Evolutionary conservation across 352 stramenopile species (phyloP).

Genomic region (Globisporangium nodosum): DNA sequence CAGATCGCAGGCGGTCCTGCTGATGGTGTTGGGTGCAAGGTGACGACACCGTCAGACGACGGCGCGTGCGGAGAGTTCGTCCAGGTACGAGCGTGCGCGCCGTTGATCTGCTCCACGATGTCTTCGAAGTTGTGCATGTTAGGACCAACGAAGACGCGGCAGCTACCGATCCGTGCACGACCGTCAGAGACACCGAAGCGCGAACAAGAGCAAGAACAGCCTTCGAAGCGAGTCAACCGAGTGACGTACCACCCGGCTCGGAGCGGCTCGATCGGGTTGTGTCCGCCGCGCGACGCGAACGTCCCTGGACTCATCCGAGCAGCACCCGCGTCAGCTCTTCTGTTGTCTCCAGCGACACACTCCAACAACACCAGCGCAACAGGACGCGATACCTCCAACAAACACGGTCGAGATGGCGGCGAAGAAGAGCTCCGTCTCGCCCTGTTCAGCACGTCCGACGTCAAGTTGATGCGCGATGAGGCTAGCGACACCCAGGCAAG

Average conservation of each 20-base stretch:
- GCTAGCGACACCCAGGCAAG: not conserved
- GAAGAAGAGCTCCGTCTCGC: conserved; percentile 55
- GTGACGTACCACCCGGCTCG: conserved; percentile 32
- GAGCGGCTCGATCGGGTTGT: conserved; percentile 75
- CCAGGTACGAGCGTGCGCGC: conserved; percentile 1
- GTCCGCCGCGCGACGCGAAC: conserved; percentile 52
- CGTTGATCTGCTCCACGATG: conserved; percentile 31
- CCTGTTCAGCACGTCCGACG: conserved; percentile 18
- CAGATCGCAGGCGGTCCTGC: not conserved
- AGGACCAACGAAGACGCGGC: conserved; percentile 54
- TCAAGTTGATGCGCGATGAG: not conserved
- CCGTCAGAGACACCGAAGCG: not conserved
- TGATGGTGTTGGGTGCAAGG: not conserved
- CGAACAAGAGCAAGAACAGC: too few species aligned
- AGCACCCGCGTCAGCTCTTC: not conserved
- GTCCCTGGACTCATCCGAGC: conserved; percentile 18
- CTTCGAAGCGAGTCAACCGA: not conserved
- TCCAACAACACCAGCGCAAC: too few species aligned
- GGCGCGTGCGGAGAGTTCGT: too few species aligned
- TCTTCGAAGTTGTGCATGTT: conserved; percentile 70
- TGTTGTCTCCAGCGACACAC: not conserved
- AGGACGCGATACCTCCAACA: conserved; percentile 38
- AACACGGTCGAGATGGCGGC: conserved; percentile 42
- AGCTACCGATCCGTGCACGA: conserved; percentile 19
- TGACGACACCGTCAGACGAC: not conserved